Evolutionary conservation across 2,329 filamentous ascomycete genomes (phyloP), one percentile per base, ranked within the genome.

Genomic region (Penicillium sp.): DNA sequence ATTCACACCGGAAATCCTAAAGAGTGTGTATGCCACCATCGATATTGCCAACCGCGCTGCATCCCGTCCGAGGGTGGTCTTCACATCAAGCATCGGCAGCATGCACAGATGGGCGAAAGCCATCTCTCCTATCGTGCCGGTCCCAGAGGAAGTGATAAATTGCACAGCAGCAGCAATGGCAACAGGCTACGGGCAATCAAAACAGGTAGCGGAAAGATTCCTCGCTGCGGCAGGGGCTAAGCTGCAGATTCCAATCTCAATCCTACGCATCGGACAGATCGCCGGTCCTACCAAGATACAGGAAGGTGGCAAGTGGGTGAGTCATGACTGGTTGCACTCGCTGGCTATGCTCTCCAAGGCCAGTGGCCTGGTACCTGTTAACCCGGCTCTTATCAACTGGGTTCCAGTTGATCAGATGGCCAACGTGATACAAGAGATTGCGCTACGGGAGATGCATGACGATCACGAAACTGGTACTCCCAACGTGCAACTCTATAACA

Each of bases 141-240:
- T 60, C 4, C 58, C 58, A 7, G 58, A 60, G 25, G 58, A 60
- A 44, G 58, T 60, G 23, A 49, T 60, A 13, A 49, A 58, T 10
- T 53, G 51, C 27, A 11, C 58, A 2, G 37, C 21, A 16, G 52
- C 33, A 13, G 48, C 58, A n/a, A 53, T 50, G 27, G 7, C 27
- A 16, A 58, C 44, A 7, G 58, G 58, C 19, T 60, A 60, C 21
- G 52, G 55, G 1, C 55, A 60, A 54, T 60, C 58, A 3, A 60
- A 60, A 23, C 55, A 58, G 25, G 52, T 58, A 19, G 58, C 55
- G 25, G 58, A 60, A 29, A 42, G 58, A 48, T 53, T 55, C 3
- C 55, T 60, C 16, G 55, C 55, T 16, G 26, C 53, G 13, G 58
- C 58, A 14, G 58, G 55, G 5, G 55, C 48, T 14, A 43, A 47